Conservation (phyloP, 1,284 basidiomycete species). For the Earliella scabrosa region DNA sequence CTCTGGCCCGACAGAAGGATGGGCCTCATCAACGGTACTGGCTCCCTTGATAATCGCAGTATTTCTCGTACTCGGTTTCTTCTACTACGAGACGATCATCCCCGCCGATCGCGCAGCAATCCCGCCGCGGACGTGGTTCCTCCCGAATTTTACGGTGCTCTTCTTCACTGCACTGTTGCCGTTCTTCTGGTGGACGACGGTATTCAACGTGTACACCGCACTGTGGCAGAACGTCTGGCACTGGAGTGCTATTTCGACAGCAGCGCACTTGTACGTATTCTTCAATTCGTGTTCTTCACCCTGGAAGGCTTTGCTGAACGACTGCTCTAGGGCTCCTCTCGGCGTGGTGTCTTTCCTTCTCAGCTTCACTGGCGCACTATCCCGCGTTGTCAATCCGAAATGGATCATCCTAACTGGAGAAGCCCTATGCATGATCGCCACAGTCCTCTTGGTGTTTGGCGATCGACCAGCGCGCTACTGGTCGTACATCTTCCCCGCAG, state of each 20-base stretch:
- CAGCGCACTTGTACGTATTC: constrained; percentile 42
- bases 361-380: constrained; percentile 43
- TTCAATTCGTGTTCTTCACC: too few relatives aligned
- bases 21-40: constrained; percentile 45
- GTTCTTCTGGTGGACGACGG: constrained; percentile 48
- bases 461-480: constrained; percentile 49
- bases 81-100: constrained; percentile 45
- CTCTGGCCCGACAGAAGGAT: constrained; percentile 48
- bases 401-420: constrained; percentile 49
- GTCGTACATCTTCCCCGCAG: constrained; percentile 52
- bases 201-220: constrained; percentile 40
- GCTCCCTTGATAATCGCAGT: constrained; percentile 48
- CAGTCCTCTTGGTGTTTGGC: constrained; percentile 45
- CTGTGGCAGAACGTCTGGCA: constrained; percentile 44
- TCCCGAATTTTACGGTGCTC: constrained; percentile 45
- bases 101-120: constrained; percentile 44
- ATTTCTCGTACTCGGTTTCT: constrained; percentile 42
- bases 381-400: constrained; percentile 43
- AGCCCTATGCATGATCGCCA: constrained; percentile 41
- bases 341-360: constrained; percentile 40
- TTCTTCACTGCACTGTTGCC: constrained; percentile 44
- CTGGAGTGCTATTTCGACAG: constrained; percentile 43
- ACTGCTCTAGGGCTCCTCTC: constrained; percentile 47
- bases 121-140: constrained; percentile 46
- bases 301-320: too few relatives aligned